Evolutionary conservation across 2,329 filamentous ascomycete species (phyloP).

Genomic region (Trichothecium roseum): DNA sequence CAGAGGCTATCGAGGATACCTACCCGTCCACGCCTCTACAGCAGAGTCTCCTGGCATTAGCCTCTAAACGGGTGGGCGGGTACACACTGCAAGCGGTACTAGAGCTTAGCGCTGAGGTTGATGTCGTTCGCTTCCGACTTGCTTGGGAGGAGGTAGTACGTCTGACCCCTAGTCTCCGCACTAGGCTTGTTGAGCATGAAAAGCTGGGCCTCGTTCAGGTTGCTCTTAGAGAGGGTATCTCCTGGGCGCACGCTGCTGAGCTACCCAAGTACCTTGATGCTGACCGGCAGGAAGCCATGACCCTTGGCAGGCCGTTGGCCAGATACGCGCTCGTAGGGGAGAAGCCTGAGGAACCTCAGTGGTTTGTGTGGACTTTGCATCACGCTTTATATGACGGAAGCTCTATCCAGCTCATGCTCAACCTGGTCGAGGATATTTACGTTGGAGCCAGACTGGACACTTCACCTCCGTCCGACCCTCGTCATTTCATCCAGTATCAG

Average conservation of each 20-base stretch:
- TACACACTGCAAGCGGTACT: not conserved
- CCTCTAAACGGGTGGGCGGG: not conserved
- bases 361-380: slow-evolving; percentile 8
- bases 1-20: slow-evolving; percentile 15
- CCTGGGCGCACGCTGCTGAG: not conserved
- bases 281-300: not conserved
- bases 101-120: slow-evolving; percentile 1
- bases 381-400: slow-evolving; percentile 12
- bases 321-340: not conserved
- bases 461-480: no score
- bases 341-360: not conserved
- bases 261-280: not conserved
- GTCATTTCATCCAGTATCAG: no score
- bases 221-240: slow-evolving; percentile 7
- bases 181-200: not conserved
- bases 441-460: no score
- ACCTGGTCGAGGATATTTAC: not conserved
- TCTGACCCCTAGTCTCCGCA: not conserved
- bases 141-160: slow-evolving; percentile 9
- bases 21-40: slow-evolving; percentile 26
- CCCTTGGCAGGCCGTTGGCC: not conserved
- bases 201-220: slow-evolving; percentile 5
- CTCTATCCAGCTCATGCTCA: slow-evolving; percentile 1
- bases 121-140: slow-evolving; percentile 6
- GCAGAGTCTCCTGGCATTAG: slow-evolving; percentile 16